These are phyloP conservation scores for Mycena floridula DNA, from an alignment of 768 basidiomycete species.

Conservation along the genomic window DNA sequence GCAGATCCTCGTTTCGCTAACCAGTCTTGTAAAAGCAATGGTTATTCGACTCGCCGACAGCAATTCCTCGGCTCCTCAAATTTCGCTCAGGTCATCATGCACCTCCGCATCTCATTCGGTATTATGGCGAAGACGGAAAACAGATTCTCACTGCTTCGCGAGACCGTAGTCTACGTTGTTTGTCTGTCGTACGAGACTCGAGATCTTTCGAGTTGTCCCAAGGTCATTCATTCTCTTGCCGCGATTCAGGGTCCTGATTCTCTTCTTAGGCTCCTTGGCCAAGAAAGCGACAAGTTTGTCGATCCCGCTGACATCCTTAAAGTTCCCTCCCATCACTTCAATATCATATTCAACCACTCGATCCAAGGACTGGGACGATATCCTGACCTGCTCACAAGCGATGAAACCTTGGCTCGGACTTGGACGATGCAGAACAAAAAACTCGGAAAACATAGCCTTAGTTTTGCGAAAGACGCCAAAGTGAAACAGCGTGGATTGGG, in stretches of 20 bases:
- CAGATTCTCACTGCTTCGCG: slow-evolving; percentile 83
- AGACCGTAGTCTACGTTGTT: slow-evolving; percentile 85
- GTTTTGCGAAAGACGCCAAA: slow-evolving; percentile 50
- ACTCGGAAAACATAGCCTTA: slow-evolving; percentile 31
- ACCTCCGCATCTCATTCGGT: slow-evolving; percentile 88
- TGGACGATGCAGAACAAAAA: slow-evolving; percentile 25
- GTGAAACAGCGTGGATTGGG: slow-evolving; percentile 41
- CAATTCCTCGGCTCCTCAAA: slow-evolving; percentile 83
- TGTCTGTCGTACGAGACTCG: slow-evolving; percentile 91
- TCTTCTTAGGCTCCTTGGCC: slow-evolving; percentile 61
- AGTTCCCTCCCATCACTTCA: slow-evolving; percentile 75
- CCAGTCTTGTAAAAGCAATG: slow-evolving; percentile 68
- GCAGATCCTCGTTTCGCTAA: slow-evolving; percentile 2
- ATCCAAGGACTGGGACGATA: slow-evolving; percentile 96
- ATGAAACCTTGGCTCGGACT: slow-evolving; percentile 76
- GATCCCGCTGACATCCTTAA: slow-evolving; percentile 74
- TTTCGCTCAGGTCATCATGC: slow-evolving; percentile 88
- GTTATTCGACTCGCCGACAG: slow-evolving; percentile 89
- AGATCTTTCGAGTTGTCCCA: slow-evolving; percentile 93
- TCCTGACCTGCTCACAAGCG: slow-evolving; percentile 84
- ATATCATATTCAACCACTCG: slow-evolving; percentile 76
- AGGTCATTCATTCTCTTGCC: slow-evolving; percentile 38
- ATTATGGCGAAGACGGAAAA: slow-evolving; percentile 97
- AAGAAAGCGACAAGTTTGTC: slow-evolving; percentile 77
- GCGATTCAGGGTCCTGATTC: not conserved